These are phyloP conservation scores for Tricholoma saponaceum DNA, from an alignment of 768 basidiomycete genomes.

Conservation along the genomic window DNA sequence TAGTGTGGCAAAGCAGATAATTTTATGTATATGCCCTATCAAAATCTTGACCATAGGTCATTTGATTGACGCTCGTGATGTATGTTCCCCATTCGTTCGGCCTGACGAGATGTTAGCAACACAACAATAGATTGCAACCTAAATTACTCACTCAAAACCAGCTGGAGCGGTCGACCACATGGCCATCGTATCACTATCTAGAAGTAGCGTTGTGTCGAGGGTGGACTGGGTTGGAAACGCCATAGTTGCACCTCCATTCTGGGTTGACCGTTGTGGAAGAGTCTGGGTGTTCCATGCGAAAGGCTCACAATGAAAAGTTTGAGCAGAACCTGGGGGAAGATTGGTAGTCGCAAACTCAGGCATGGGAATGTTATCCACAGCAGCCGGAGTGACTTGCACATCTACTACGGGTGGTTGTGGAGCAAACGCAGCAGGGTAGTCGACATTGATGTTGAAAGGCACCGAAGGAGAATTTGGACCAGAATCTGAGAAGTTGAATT, in stretches of 20 bases:
- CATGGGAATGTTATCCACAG: not conserved
- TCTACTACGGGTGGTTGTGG: not conserved
- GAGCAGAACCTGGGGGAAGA: not conserved
- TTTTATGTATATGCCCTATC: not conserved
- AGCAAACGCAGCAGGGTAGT: not conserved
- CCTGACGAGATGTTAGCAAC: constrained; percentile 17
- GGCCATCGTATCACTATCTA: constrained; percentile 48
- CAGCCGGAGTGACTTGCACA: not conserved
- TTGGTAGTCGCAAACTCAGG: not conserved
- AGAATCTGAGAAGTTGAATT: constrained; percentile 34
- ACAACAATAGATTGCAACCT: not conserved
- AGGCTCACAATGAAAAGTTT: not conserved
- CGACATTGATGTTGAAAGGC: not conserved
- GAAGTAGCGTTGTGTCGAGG: constrained; percentile 18
- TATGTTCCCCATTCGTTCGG: constrained; percentile 41
- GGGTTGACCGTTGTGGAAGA: not conserved
- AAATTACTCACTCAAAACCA: constrained; percentile 50
- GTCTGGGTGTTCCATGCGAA: not conserved
- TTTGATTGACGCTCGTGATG: constrained; percentile 32
- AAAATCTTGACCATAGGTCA: constrained; percentile 17
- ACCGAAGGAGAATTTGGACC: constrained; percentile 5
- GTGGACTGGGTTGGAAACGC: not conserved
- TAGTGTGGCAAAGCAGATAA: too few relatives aligned
- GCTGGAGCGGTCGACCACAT: constrained; percentile 64
- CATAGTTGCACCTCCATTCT: not conserved